These are phyloP conservation scores for Rhizopus arrhizus DNA, from an alignment of 371 early-diverging fungal species.

Conservation along the genomic window DNA sequence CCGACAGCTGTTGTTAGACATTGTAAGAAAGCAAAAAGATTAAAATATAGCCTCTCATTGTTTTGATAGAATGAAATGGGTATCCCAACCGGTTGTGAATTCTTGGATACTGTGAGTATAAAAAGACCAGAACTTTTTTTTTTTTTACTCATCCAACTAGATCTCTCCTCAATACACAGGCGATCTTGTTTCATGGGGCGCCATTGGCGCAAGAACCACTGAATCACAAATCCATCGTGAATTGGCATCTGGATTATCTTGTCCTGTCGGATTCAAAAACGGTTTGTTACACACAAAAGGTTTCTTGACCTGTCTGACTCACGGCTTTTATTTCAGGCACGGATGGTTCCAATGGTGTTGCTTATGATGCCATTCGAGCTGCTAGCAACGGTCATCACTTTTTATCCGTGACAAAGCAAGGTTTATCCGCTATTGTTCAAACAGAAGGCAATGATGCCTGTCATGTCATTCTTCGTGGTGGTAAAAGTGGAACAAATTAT, in stretches of 20 bases:
- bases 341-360: constrained; percentile 84
- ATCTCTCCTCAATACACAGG: constrained; percentile 83
- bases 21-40: constrained; percentile 37
- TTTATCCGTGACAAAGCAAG: constrained; percentile 95
- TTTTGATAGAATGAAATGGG: constrained; percentile 65
- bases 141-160: constrained; percentile 11
- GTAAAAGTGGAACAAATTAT: constrained; percentile 88
- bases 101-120: constrained; percentile 71
- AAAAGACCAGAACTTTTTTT: neutral
- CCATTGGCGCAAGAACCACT: constrained; percentile 93
- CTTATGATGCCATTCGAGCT: constrained; percentile 88
- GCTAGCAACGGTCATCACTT: constrained; percentile 89
- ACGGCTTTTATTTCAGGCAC: constrained; percentile 55
- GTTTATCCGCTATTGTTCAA: constrained; percentile 88
- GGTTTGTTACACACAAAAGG: constrained; percentile 33
- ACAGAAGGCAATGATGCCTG: constrained; percentile 77
- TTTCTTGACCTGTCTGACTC: neutral
- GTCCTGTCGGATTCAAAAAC: constrained; percentile 95
- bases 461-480: constrained; percentile 91
- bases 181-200: constrained; percentile 84
- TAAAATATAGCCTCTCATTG: neutral
- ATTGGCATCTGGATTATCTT: constrained; percentile 88
- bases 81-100: constrained; percentile 82
- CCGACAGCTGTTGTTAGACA: constrained; percentile 69
- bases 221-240: constrained; percentile 91